Conservation (phyloP, 345 rosid species). For the Aurinia saxatilis region DNA sequence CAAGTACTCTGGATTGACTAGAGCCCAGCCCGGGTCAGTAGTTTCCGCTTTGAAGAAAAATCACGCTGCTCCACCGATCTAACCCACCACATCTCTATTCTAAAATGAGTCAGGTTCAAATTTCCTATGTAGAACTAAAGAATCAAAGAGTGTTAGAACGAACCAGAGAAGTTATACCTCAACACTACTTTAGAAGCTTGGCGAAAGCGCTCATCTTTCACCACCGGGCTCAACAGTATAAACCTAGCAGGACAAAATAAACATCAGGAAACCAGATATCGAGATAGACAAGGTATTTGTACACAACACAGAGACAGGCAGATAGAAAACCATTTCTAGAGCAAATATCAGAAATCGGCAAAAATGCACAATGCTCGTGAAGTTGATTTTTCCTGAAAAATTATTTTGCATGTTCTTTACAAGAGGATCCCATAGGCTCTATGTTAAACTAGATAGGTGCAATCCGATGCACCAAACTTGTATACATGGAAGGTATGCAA, state of each 20-base stretch:
- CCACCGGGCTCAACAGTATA: background rate
- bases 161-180: background rate
- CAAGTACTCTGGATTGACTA: background rate
- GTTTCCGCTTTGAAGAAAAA: background rate
- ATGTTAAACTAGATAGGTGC: background rate
- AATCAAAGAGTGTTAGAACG: background rate
- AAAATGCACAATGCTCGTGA: background rate
- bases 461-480: background rate
- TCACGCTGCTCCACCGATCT: background rate
- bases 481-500: background rate
- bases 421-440: background rate
- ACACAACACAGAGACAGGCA: background rate
- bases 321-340: background rate
- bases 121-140: background rate
- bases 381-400: background rate
- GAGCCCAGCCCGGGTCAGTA: background rate
- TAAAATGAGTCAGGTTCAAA: background rate
- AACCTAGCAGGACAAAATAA: constrained; percentile 1
- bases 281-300: background rate
- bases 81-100: background rate
- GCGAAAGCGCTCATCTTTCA: background rate
- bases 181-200: background rate
- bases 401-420: background rate
- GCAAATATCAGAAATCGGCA: background rate
- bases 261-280: background rate